Evolutionary conservation across 495 filamentous ascomycete species (phyloP), one percentile per base, ranked within the genome.

Genomic region (Pseudotulostoma volvatum): DNA sequence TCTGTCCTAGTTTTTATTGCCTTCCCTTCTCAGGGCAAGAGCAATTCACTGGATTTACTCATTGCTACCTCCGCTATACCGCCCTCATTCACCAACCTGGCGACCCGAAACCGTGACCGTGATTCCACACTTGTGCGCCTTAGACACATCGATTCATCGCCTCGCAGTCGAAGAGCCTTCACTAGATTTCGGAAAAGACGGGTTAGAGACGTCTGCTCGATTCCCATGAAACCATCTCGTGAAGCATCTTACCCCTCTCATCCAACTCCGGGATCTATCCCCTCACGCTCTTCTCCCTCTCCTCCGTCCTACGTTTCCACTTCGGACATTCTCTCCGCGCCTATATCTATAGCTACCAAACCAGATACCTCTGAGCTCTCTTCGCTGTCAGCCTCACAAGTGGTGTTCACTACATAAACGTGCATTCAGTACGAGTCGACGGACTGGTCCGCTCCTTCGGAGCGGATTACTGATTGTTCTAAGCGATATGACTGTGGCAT

Each of bases 391-490:
- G 11, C 23, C 5, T 28, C 23, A 28, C 5, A 11, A 28, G 11
- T 5, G 23, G 5, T 30, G 9, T 18, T 32, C 34, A 15, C 44
- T 38, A 28, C 41, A 16, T 36, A 40, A 31, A 37, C 41, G 36
- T 13, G 25, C 38, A 20, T 30, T 36, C 11, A 23, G 17, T 31
- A 16, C 21, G 32, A 33, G 38, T 28, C 23, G 30, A 13, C 39
- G 28, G 13, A 42, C 44, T 57, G 55, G 54, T 58, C 59, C 46
- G 53, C 56, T 57, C 53, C 60, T 36, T 56, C 60, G 18, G 44
- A 58, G 63, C 62, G 68, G 66, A 52, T 52, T 70, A 28, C 64
- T 61, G 9, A 69, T 67, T 18, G 64, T 67, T 45, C 66, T 64
- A 15, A 48, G 42, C 59, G 68, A 70, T 33, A 70, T 70, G 68